Evolutionary conservation across 495 filamentous ascomycete genomes (phyloP), one percentile per base, ranked within the genome.

Genomic region (Paragyromitra xinjiangensis): DNA sequence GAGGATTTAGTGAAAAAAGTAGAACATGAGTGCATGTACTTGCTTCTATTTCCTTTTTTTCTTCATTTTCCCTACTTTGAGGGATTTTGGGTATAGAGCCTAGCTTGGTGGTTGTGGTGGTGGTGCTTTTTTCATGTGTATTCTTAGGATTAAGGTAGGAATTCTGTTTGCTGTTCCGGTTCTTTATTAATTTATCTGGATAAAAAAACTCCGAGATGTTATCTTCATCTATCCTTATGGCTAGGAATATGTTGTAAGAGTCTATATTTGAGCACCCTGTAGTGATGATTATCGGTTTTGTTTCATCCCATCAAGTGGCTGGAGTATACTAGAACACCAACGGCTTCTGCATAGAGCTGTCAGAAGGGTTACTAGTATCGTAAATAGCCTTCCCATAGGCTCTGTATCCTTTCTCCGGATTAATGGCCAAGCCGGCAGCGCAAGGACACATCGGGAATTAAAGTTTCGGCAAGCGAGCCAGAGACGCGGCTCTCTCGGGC

Each of bases 381-480:
- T 62, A 34, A 62, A 11, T 40, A 62, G 29, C 29, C 53, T 56
- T 16, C 55, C 55, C 6, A 58, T 37, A 34, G 34, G 6, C 6
- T 48, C 26, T 26, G 29, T 45, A 16, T 6, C n/a, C 16, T 34
- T 29, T 45, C 29, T 39, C 59, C 19, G 34, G 29, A 61, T 62
- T 50, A 9, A 22, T 58, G 40, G 67, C 59, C 59, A 71, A 71
- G 66, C 63, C 56, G 66, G 65, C 34, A 70, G 56, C 56, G 56
- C 58, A 73, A 73, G 64, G 9, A n/a, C 71, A n/a, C 51, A 70
- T 45, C 71, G 59, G 39, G 37, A 73, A 66, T 73, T 77, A 77
- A 73, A 73, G 74, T 77, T 77, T 50, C 40, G 39, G 63, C 26
- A 71, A 71, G 45, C 68, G 64, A 62, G 62, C 42, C 40, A 59